phyloP scores from a whole-genome alignment of 257 asterid species.

The Solanum raphanifolium region DNA sequence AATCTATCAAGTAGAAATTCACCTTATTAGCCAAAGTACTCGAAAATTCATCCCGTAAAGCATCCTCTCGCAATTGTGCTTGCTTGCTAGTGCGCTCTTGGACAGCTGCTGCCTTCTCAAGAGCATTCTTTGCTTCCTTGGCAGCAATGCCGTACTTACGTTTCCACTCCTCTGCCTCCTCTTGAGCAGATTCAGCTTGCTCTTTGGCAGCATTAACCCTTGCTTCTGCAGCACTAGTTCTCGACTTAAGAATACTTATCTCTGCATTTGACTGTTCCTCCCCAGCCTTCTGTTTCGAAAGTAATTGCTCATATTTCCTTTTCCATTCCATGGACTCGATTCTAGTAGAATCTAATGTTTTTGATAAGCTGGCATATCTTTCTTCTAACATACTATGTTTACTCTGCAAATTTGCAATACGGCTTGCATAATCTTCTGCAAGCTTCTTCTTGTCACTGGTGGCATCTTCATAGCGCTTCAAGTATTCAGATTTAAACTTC shows the following conservation, averaged over 20 bases:
- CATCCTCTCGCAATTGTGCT: slow-evolving; percentile 74
- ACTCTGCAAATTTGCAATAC: slow-evolving; percentile 69
- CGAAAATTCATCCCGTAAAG: slow-evolving; percentile 69
- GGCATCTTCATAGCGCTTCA: slow-evolving; percentile 89
- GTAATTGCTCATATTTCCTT: slow-evolving; percentile 69
- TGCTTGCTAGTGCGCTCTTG: slow-evolving; percentile 81
- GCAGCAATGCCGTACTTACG: slow-evolving; percentile 80
- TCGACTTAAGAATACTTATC: slow-evolving; percentile 65
- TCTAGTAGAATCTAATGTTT: slow-evolving; percentile 47
- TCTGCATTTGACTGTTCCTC: slow-evolving; percentile 71
- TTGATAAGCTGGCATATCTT: slow-evolving; percentile 61
- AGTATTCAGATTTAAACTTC: slow-evolving; percentile 75
- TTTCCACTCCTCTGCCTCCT: slow-evolving; percentile 97
- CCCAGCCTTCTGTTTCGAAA: slow-evolving; percentile 60
- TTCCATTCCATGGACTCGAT: slow-evolving; percentile 77
- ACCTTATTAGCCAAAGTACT: slow-evolving; percentile 70
- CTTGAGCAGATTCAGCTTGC: slow-evolving; percentile 81
- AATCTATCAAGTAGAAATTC: background rate
- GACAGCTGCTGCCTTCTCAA: slow-evolving; percentile 81
- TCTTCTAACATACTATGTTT: slow-evolving; percentile 74
- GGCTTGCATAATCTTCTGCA: slow-evolving; percentile 64
- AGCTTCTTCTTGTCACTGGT: slow-evolving; percentile 73
- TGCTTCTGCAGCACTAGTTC: slow-evolving; percentile 94
- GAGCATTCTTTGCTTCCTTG: slow-evolving; percentile 75
- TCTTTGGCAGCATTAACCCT: slow-evolving; percentile 93